Evolutionary conservation across 305 asterid species (phyloP).

Genomic region (Fraxinus xanthoxyloides): DNA sequence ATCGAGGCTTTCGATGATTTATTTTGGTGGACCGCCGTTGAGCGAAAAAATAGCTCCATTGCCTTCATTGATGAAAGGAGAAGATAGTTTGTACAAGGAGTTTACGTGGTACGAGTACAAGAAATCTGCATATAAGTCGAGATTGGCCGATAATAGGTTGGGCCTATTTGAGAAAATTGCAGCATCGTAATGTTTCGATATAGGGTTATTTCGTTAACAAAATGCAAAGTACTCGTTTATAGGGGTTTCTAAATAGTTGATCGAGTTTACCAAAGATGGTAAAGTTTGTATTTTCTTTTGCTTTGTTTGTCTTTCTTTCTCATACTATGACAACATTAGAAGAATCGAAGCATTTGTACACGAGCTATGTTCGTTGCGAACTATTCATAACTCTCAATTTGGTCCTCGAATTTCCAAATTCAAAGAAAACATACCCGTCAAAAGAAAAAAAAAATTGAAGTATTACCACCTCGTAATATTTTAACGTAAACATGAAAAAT

Average conservation of each 20-base stretch:
- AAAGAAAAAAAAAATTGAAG: too few relatives aligned
- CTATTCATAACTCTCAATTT: neutral
- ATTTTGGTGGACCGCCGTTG: neutral
- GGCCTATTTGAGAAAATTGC: neutral
- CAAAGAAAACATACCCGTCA: neutral
- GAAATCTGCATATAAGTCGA: conserved; percentile 1
- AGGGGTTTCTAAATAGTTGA: neutral
- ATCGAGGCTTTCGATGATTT: neutral
- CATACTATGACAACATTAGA: neutral
- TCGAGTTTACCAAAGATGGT: conserved; percentile 3
- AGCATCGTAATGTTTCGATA: conserved; percentile 16
- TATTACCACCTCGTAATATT: neutral
- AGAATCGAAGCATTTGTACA: neutral
- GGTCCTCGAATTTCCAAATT: neutral
- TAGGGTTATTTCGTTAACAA: neutral
- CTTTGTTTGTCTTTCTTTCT: conserved; percentile 10
- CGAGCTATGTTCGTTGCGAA: neutral
- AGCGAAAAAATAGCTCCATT: neutral
- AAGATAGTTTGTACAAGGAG: neutral
- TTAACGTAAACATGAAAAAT: neutral
- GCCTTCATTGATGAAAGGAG: conserved; percentile 2
- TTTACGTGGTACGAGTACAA: neutral
- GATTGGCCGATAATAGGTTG: neutral
- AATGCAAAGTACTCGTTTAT: conserved; percentile 2
- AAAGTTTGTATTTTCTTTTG: conserved; percentile 13